phyloP scores from a whole-genome alignment of 2,329 filamentous ascomycete species.

The Xylaria sp. region DNA sequence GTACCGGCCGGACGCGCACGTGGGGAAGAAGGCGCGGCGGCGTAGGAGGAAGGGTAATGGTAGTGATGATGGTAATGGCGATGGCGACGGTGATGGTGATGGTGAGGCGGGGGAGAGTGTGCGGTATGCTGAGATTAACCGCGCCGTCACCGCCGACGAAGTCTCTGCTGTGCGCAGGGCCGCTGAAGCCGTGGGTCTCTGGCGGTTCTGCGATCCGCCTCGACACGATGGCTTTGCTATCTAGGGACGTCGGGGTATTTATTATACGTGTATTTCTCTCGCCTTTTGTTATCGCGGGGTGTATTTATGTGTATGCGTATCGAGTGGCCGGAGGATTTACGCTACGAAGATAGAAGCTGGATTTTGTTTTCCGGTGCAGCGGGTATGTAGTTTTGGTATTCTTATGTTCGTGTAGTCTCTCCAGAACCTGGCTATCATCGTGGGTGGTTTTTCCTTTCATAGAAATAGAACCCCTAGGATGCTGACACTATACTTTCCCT shows the following conservation, averaged over 20 bases:
- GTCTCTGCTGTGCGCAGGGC: slow-evolving; percentile 72
- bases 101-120: slow-evolving; percentile 51
- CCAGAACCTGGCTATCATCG: too few relatives aligned
- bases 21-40: slow-evolving; percentile 70
- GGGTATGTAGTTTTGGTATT: too few relatives aligned
- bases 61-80: slow-evolving; percentile 40
- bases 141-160: slow-evolving; percentile 72
- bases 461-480: too few relatives aligned
- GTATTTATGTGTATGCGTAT: neutral
- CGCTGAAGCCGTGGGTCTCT: slow-evolving; percentile 76
- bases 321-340: neutral
- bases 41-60: slow-evolving; percentile 43
- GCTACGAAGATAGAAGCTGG: too few relatives aligned
- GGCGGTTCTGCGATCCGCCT: slow-evolving; percentile 78
- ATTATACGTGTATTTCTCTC: neutral
- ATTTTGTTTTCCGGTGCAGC: too few relatives aligned
- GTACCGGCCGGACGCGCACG: slow-evolving; percentile 82
- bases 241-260: slow-evolving; percentile 43
- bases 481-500: too few relatives aligned
- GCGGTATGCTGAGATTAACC: slow-evolving; percentile 81
- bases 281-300: neutral
- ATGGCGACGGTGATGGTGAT: slow-evolving; percentile 45
- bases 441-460: too few relatives aligned
- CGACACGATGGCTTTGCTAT: slow-evolving; percentile 63
- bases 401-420: too few relatives aligned